Evolutionary conservation across 495 filamentous ascomycete genomes (phyloP).

Genomic region (Parmelia sp.): DNA sequence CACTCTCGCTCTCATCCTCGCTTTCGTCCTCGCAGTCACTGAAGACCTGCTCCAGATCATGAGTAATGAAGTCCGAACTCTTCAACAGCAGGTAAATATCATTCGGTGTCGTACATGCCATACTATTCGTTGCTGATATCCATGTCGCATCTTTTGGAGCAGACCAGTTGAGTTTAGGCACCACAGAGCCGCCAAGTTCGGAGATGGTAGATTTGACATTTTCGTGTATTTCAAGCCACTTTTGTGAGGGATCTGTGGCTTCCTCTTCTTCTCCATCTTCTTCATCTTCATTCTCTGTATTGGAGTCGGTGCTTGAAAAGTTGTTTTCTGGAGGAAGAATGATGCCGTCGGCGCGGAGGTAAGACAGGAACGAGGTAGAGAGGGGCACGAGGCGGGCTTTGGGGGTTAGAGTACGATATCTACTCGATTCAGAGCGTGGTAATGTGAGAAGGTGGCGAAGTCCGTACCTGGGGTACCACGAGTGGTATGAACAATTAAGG

Average conservation of each 20-base stretch:
- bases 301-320: slow-evolving; percentile 34
- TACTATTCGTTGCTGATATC: slow-evolving; percentile 83
- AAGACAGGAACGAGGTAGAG: slow-evolving; percentile 64
- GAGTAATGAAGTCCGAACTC: slow-evolving; percentile 84
- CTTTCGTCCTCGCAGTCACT: slow-evolving; percentile 59
- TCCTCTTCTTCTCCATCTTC: slow-evolving; percentile 37
- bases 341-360: slow-evolving; percentile 90
- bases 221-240: slow-evolving; percentile 67
- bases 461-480: slow-evolving; percentile 73
- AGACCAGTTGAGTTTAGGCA: slow-evolving; percentile 96
- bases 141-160: slow-evolving; percentile 95
- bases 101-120: slow-evolving; percentile 78
- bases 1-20: slow-evolving; percentile 15
- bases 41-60: slow-evolving; percentile 90
- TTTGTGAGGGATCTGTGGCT: slow-evolving; percentile 49
- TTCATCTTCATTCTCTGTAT: slow-evolving; percentile 33
- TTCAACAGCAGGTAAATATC: slow-evolving; percentile 94
- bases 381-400: slow-evolving; percentile 81
- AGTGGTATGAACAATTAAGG: slow-evolving; percentile 86
- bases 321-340: slow-evolving; percentile 61
- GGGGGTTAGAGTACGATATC: slow-evolving; percentile 74
- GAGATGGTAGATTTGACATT: slow-evolving; percentile 68
- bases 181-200: slow-evolving; percentile 72
- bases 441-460: neutral
- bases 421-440: slow-evolving; percentile 27